Percentiles rank a stretch among this genome's conserved stretches.
These are phyloP conservation scores for Zalaria sp. DNA, from an alignment of 2,329 filamentous ascomycete genomes.

Conservation along the genomic window DNA sequence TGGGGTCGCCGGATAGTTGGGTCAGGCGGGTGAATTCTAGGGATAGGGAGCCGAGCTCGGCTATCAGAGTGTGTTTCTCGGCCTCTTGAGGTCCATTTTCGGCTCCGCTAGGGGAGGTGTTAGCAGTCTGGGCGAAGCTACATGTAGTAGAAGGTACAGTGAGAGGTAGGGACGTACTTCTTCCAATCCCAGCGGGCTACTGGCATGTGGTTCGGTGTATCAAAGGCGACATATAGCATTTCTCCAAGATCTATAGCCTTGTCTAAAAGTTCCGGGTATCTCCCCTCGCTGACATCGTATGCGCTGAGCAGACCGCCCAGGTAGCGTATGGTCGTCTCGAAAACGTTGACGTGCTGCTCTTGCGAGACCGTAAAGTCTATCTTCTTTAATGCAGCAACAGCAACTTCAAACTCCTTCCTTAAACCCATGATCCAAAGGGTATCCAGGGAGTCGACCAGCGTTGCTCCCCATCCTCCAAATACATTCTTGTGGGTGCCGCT, in stretches of 20 bases:
- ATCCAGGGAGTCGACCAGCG: conserved; percentile 64
- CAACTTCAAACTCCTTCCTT: conserved; percentile 49
- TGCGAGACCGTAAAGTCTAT: conserved; percentile 48
- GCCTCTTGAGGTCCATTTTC: conserved; percentile 15
- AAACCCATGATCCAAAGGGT: conserved; percentile 62
- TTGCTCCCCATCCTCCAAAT: conserved; percentile 87
- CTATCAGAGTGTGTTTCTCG: conserved; percentile 23
- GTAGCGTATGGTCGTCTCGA: conserved; percentile 60
- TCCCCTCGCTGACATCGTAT: conserved; percentile 48
- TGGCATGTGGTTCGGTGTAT: conserved; percentile 56
- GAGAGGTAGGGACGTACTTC: conserved; percentile 6
- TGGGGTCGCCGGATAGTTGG: conserved; percentile 45
- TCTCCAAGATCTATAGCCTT: conserved; percentile 52
- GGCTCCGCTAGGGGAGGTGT: not conserved
- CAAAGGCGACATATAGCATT: conserved; percentile 51
- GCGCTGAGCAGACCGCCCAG: conserved; percentile 56
- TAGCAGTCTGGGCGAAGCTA: too few relatives aligned
- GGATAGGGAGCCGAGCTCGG: conserved; percentile 43
- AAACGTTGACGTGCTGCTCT: conserved; percentile 44
- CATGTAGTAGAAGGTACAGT: not conserved
- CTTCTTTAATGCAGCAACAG: conserved; percentile 41
- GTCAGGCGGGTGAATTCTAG: conserved; percentile 52
- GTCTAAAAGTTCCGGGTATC: conserved; percentile 38
- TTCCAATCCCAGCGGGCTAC: conserved; percentile 44
- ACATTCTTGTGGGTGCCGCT: conserved; percentile 56